Evolutionary conservation across 768 basidiomycete genomes (phyloP), one percentile per base, ranked within the genome.

Genomic region (Tulasnella sp.): DNA sequence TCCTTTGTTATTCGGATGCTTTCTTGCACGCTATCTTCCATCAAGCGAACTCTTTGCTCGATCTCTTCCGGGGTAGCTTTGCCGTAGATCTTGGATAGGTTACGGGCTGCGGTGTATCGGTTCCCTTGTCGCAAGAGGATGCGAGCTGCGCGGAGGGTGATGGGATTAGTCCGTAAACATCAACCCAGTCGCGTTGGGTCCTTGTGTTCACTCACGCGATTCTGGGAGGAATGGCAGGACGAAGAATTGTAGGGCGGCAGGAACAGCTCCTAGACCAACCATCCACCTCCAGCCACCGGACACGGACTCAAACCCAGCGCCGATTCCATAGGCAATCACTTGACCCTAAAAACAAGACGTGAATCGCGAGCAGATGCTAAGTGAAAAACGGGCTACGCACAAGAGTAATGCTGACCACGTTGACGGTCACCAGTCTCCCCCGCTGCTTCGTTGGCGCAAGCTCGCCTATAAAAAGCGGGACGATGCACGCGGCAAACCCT

Each of bases 381-480:
- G n/a, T n/a, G n/a, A n/a, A n/a, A n/a, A n/a, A n/a, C n/a, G n/a
- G n/a, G 17, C 14, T 8, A 45, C 76, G 3, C 6, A 77, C 76
- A 19, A 72, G 84, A 0, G 93, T 95, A 80, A 94, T 92, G 84
- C 90, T 89, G 0, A 93, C 91, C 25, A 93, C 91, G 81, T 94
- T 94, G 73, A 93, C 84, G 14, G 92, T 91, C 3, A 93, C 92
- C 88, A 94, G 89, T 40, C 91, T 85, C 5, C 92, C 93, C 5
- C 92, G 86, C 36, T 69, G 80, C 9, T 88, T 85, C 9, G 91
- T 92, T 0, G 92, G 92, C 0, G 92, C 89, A 29, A 94, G 86
- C 82, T 94, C 93, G 81, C 93, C 92, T 71, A 95, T 93, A 81
- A 94, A 93, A 5, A 94, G 85, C 12, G 93, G 92, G 0, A 92